Conservation (phyloP, 2,329 filamentous ascomycete genomes). For the Achaetomium macrosporum region DNA sequence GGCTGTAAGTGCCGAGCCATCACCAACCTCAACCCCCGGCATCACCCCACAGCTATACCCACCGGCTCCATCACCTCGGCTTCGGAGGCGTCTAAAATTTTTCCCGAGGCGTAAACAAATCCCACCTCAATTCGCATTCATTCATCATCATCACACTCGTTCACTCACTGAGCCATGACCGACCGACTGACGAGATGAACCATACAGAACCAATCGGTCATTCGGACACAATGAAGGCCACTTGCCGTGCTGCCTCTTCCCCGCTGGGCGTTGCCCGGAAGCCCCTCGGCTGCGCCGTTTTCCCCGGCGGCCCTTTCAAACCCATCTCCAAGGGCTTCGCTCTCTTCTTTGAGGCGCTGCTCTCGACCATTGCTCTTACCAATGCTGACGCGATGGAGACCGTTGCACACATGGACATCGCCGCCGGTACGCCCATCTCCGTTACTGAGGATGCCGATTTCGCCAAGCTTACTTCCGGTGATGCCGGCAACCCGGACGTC, state of each 20-base stretch:
- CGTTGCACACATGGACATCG: background rate
- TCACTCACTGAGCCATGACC: background rate
- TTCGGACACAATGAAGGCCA: background rate
- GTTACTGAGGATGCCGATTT: no score
- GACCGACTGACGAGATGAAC: background rate
- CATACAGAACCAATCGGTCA: background rate
- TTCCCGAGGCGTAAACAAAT: slow-evolving; percentile 5
- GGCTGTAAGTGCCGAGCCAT: background rate
- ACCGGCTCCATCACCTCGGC: background rate
- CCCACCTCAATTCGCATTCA: background rate
- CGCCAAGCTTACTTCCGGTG: no score
- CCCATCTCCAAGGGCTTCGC: background rate
- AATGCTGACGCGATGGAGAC: background rate
- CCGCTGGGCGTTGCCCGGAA: background rate
- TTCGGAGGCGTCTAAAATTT: slow-evolving; percentile 8
- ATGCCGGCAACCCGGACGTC: no score
- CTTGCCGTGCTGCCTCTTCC: background rate
- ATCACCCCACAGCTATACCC: slow-evolving; percentile 2
- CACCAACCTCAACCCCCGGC: background rate
- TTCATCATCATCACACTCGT: no score
- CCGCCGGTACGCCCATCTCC: background rate
- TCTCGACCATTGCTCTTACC: background rate
- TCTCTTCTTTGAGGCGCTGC: background rate
- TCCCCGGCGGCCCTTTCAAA: background rate
- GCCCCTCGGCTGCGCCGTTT: background rate